Evolutionary conservation across 2,329 filamentous ascomycete genomes (phyloP).

Genomic region (Daldinia eschscholtzii): DNA sequence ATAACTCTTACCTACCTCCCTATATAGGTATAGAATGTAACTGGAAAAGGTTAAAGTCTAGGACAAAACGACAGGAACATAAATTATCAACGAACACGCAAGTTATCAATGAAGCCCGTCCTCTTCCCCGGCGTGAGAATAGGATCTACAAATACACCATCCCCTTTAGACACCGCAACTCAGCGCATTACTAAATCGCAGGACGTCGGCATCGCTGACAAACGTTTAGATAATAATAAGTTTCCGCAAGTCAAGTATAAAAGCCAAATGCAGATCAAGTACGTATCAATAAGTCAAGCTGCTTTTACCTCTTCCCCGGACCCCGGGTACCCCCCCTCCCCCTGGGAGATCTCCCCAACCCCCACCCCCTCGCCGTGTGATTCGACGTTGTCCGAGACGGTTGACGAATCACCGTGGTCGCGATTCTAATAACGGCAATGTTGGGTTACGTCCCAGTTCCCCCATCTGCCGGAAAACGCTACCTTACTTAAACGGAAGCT

Average conservation of each 20-base stretch:
- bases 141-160: constrained; percentile 7
- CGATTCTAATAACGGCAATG: constrained; percentile 29
- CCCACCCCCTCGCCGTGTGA: not conserved
- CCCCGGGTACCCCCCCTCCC: not conserved
- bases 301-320: not conserved
- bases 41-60: not conserved
- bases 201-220: not conserved
- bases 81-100: not conserved
- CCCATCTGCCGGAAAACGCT: constrained; percentile 18
- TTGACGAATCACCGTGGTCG: constrained; percentile 33
- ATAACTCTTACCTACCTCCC: not conserved
- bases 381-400: constrained; percentile 4
- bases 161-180: not conserved
- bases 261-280: not conserved
- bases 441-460: constrained; percentile 20
- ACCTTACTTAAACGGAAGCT: constrained; percentile 12
- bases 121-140: not conserved
- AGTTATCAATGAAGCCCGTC: not conserved
- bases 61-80: not conserved
- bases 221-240: not conserved
- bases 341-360: too few species aligned
- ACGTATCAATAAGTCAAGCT: not conserved
- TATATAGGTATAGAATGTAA: not conserved
- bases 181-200: not conserved
- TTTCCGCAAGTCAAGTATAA: constrained; percentile 1